Evolutionary conservation across 371 early-diverging fungal species (phyloP).

Genomic region (Lichtheimia hyalospora): DNA sequence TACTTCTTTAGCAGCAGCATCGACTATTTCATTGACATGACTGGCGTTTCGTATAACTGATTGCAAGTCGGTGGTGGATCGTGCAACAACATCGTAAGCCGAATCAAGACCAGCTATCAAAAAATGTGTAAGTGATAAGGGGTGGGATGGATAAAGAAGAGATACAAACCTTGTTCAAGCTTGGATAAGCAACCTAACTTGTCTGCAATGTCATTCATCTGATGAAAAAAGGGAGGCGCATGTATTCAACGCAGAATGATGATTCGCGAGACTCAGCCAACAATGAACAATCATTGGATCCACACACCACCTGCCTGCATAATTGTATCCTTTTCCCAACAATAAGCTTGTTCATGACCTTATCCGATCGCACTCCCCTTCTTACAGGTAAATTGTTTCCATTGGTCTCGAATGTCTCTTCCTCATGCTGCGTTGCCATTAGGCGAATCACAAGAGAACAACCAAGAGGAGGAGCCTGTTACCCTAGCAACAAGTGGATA

Average conservation of each 20-base stretch:
- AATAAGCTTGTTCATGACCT: not conserved
- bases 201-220: conserved; percentile 18
- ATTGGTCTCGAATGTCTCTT: not conserved
- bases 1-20: conserved; percentile 18
- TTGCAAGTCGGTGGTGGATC: conserved; percentile 10
- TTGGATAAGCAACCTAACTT: conserved; percentile 12
- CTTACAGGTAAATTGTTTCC: not conserved
- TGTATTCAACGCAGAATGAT: not conserved
- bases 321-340: not conserved
- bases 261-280: not conserved
- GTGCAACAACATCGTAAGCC: conserved; percentile 14
- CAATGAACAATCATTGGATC: not conserved
- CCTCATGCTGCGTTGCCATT: not conserved
- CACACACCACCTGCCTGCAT: not conserved
- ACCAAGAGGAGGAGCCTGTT: not conserved
- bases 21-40: conserved; percentile 5
- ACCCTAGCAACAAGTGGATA: not conserved
- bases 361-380: not conserved
- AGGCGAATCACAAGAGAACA: too few species aligned
- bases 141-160: not conserved
- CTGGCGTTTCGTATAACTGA: conserved; percentile 7
- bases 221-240: not conserved
- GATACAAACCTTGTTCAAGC: conserved; percentile 11
- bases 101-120: conserved; percentile 16
- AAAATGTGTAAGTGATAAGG: not conserved